phyloP scores from a whole-genome alignment of 2,329 filamentous ascomycete species.

The Cordyceps farinosa region DNA sequence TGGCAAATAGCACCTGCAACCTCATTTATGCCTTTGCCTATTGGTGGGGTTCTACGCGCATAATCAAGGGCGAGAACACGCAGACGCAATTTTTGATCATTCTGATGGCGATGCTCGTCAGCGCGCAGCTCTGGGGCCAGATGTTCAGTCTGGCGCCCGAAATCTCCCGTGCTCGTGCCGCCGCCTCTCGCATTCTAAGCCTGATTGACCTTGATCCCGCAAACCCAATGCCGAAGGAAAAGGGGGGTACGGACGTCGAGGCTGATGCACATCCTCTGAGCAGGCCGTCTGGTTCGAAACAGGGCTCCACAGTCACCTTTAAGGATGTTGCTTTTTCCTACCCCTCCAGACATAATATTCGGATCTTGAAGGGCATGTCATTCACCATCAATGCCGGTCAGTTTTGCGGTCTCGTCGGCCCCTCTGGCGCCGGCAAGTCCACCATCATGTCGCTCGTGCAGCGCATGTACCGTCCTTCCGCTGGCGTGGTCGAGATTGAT shows the following conservation, averaged over 20 bases:
- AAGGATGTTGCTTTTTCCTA: slow-evolving; percentile 62
- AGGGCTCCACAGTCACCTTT: slow-evolving; percentile 50
- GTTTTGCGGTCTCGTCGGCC: slow-evolving; percentile 62
- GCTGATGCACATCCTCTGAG: slow-evolving; percentile 30
- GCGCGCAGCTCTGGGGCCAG: slow-evolving; percentile 69
- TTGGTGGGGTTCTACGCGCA: slow-evolving; percentile 74
- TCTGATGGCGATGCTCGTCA: slow-evolving; percentile 66
- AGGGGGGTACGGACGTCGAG: slow-evolving; percentile 38
- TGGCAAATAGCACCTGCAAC: slow-evolving; percentile 59
- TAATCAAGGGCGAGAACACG: slow-evolving; percentile 60
- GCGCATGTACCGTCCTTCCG: slow-evolving; percentile 44
- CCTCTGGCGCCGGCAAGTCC: slow-evolving; percentile 64
- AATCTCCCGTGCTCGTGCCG: slow-evolving; percentile 62
- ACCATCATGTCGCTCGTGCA: slow-evolving; percentile 58
- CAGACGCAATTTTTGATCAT: slow-evolving; percentile 73
- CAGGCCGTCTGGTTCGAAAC: slow-evolving; percentile 24
- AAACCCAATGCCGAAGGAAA: slow-evolving; percentile 22
- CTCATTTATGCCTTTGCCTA: slow-evolving; percentile 72
- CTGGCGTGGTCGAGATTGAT: slow-evolving; percentile 43
- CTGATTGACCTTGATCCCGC: slow-evolving; percentile 42
- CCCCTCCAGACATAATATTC: slow-evolving; percentile 55
- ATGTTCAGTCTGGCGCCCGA: slow-evolving; percentile 74
- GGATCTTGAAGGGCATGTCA: slow-evolving; percentile 54
- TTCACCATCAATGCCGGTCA: slow-evolving; percentile 56
- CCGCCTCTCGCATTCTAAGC: slow-evolving; percentile 55